phyloP scores from a whole-genome alignment of 345 rosid genomes.

The Dimocarpus longan region DNA sequence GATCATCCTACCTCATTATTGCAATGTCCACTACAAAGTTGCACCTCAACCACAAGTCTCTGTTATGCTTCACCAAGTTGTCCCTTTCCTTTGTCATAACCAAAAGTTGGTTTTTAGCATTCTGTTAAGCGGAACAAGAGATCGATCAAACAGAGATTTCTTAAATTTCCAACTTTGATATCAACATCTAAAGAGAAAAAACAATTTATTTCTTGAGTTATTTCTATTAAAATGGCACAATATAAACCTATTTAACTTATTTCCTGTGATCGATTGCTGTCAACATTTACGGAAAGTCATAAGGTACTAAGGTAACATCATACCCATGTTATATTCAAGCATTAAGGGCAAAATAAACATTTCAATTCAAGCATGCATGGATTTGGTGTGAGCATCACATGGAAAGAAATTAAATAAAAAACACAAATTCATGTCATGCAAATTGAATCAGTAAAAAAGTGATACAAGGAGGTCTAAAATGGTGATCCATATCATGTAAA shows the following conservation, averaged over 20 bases:
- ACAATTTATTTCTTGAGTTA: background rate
- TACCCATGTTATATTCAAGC: too few relatives aligned
- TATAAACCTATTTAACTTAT: slow-evolving; percentile 40
- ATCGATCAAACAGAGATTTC: too few relatives aligned
- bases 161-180: too few relatives aligned
- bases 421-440: too few relatives aligned
- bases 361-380: too few relatives aligned
- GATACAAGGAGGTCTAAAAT: too few relatives aligned
- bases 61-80: slow-evolving; percentile 32
- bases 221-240: slow-evolving; percentile 6
- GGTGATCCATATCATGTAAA: too few relatives aligned
- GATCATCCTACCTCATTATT: slow-evolving; percentile 32
- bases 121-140: slow-evolving; percentile 24
- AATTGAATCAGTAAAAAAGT: too few relatives aligned
- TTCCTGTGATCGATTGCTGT: slow-evolving; percentile 45
- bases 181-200: background rate
- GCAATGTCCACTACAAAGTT: slow-evolving; percentile 4
- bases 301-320: too few relatives aligned
- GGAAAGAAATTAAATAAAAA: too few relatives aligned
- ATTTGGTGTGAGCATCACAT: too few relatives aligned
- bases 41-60: background rate
- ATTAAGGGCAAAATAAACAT: too few relatives aligned
- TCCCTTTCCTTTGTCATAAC: slow-evolving; percentile 39
- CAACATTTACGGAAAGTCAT: slow-evolving; percentile 11
- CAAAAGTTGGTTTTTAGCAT: slow-evolving; percentile 34